Base-by-base conservation (phyloP, 75 land plant species). In the Azolla pinnata region DNA sequence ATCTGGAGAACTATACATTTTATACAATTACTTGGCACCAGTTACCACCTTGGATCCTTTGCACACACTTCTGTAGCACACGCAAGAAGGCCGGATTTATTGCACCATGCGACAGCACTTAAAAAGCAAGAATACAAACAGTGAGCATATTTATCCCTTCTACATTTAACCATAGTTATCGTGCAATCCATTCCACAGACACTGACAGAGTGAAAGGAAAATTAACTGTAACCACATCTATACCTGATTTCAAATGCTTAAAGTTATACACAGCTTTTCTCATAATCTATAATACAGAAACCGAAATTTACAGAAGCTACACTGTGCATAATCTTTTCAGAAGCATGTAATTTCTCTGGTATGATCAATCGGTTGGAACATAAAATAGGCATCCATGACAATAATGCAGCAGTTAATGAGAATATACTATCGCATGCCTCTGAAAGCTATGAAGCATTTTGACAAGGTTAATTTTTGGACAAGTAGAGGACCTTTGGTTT, bases 1-100 rank as follows among this genome's bases (percentile, higher is more conserved):
- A 32, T 32, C 17, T 1, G 33, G 17, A 31, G 25, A 16, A 10
- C 3, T 24, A 55, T 34, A 20, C 60, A 64, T 17, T 4, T 16
- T 35, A 23, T 17, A 24, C 0, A 1, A 38, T 0, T 24, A 33
- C 31, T 23, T 17, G 31, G 10, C 3, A 59, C n/a, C 9, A 23
- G 4, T 28, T 24, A 44, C 8, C 33, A 95, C 99, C 99, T 88
- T 59, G 91, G 92, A 75, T 86, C 87, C 69, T 91, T 83, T 9
- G 97, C 91, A 78, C 99, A 90, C 14, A 91, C 92, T 72, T 95
- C 99, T 8, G 91, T 77, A 14, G 99, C 97, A 73, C 97, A 95
- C 10, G 97, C 97, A 12, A 95, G 85, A 24, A 80, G 68, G 71
- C 88, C 88, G 46, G 85, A 69, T 69, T 75, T 86, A 26, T 83